Base-by-base conservation (phyloP, 2,329 filamentous ascomycete species). In the Thermothelomyces thermophilus region DNA sequence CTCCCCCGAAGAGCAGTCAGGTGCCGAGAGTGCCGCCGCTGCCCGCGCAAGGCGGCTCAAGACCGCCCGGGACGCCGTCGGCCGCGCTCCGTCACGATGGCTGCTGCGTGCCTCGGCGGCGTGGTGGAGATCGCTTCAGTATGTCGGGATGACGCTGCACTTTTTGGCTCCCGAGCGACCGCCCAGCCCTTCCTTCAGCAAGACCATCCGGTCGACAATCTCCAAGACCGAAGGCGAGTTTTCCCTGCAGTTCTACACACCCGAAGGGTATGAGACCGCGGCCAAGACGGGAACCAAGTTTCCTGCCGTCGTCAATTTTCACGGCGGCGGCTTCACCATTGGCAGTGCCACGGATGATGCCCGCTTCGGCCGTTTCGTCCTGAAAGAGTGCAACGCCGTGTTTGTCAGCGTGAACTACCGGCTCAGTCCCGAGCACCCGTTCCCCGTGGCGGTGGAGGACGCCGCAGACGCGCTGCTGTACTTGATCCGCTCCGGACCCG, bases 131-230 rank as follows among this genome's bases (percentile, higher is more conserved):
- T 73, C 76, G 49, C 70, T 87, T 36, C 86, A 86, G 77, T 73
- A 73, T 51, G 74, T 86, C 50, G 84, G 83, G 61, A 86, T 87
- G 82, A 71, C 76, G 52, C 68, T 87, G 34, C 84, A 88, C 63
- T 76, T 74, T 48, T 67, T 83, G 52, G 77, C 82, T 1, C 68
- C 73, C 36, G 82, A 83, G 6, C 72, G 75, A 43, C 80, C 83
- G 5, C 79, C 81, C 1, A 70, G 68, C 28, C 82, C 82, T 2
- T 67, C 73, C 26, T 87, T 87, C 66, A 71, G 72, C 41, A 75
- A 73, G 39, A 71, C 71, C 16, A 74, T 87, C 28, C 64, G 72
- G 22, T 74, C 73, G 6, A 69, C 67, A 9, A 55, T 70, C n/a
- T 62, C 65, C 10, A 52, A 50, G 6, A 50, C 49, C 5, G 62